Base-by-base conservation (phyloP, 805 yeast genomes). In the Zygotorulaspora chibaensis region DNA sequence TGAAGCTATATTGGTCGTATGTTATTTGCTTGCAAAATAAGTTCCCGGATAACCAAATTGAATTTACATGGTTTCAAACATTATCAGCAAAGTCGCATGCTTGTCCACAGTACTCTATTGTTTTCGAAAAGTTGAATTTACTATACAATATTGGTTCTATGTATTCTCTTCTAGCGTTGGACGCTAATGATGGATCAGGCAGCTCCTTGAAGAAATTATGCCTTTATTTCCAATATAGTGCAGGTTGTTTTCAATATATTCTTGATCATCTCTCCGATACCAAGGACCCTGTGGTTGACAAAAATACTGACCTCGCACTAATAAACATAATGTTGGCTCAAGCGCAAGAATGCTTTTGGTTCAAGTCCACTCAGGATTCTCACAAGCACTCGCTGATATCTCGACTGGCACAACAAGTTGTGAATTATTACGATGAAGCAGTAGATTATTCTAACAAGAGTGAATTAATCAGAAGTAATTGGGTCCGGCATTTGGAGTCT, bases 341-440 rank as follows among this genome's bases (percentile, higher is more conserved):
- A 57, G 93, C 96, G 0, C 96, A 89, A 63, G 96, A 90, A 58
- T 74, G 80, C 10, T 79, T 84, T 41, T 89, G 96, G 96, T 80
- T 76, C 39, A 81, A 82, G 55, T 88, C 96, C 0, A 45, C 50
- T 7, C 48, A 47, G 23, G 59, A 53, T 41, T 63, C 71, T 0
- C 62, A 66, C 31, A 84, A 81, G 54, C 80, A 84, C 57, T 68
- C 83, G 0, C 68, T 80, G 3, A 65, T 89, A 2, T 74, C 93
- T 0, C 77, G 80, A 54, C 65, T 90, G 37, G 76, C 96, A 0
- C 63, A 70, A 4, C 87, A 83, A 56, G 83, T 80, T 0, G 70
- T 85, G 0, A 73, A 72, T 2, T 79, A 68, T 45, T 90, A 88
- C 55, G 56, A 62, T 2, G 53, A 63, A 17, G 75, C 87, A 0